Evolutionary conservation across 768 basidiomycete genomes (phyloP).

Genomic region (Boletus coccyginus): DNA sequence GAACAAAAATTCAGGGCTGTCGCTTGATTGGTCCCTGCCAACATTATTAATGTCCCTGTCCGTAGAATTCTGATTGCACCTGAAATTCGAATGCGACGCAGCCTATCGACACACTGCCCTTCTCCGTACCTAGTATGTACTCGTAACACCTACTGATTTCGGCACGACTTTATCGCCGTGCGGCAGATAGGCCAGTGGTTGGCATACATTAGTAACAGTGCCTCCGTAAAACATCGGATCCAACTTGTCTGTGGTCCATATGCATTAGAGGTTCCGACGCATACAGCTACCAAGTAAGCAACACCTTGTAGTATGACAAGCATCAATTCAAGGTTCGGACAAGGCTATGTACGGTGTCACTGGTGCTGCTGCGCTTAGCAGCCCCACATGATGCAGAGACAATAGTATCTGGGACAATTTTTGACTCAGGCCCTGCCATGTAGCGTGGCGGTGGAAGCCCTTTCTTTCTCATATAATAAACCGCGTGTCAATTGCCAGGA

Average conservation of each 20-base stretch:
- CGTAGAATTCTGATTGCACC: neutral
- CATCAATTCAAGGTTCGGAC: neutral
- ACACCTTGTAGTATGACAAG: neutral
- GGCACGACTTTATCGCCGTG: neutral
- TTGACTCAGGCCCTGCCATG: neutral
- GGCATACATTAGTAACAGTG: too few species aligned
- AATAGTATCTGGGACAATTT: too few species aligned
- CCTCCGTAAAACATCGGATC: neutral
- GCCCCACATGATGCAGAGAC: neutral
- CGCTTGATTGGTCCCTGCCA: constrained; percentile 1
- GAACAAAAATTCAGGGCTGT: too few species aligned
- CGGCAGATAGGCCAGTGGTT: too few species aligned
- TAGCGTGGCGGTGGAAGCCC: neutral
- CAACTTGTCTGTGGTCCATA: neutral
- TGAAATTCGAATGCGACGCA: neutral
- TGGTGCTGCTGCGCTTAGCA: neutral
- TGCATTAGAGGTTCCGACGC: neutral
- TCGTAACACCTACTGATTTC: neutral
- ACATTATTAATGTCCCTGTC: neutral
- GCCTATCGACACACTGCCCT: neutral
- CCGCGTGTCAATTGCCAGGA: neutral
- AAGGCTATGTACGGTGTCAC: neutral
- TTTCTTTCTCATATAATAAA: neutral
- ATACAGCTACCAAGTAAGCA: neutral
- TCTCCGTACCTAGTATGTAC: neutral